phyloP scores from a whole-genome alignment of 257 asterid species.

The Thymus mandschuricus region DNA sequence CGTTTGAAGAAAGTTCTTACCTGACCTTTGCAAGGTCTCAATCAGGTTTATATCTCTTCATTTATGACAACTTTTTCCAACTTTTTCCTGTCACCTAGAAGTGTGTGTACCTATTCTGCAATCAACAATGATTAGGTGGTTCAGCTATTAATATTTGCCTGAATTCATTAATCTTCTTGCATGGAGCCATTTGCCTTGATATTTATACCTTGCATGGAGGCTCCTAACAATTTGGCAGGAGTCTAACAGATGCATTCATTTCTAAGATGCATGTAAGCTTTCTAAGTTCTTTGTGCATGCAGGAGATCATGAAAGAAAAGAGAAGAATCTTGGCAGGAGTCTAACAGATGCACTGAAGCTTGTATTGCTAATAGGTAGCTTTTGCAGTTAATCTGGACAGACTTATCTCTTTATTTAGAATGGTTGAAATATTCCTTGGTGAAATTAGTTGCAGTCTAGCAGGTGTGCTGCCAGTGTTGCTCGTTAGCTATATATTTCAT shows the following conservation, averaged over 20 bases:
- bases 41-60: constrained; percentile 79
- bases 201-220: not conserved
- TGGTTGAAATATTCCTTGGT: constrained; percentile 9
- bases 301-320: constrained; percentile 63
- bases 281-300: constrained; percentile 29
- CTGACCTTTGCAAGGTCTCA: constrained; percentile 96
- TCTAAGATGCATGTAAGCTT: constrained; percentile 12
- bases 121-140: not conserved
- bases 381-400: constrained; percentile 1
- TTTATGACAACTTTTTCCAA: constrained; percentile 9
- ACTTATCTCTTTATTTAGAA: constrained; percentile 4
- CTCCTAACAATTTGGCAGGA: not conserved
- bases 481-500: constrained; percentile 12
- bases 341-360: constrained; percentile 89
- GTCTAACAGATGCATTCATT: no score
- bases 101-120: constrained; percentile 22
- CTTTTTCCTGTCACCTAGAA: constrained; percentile 4
- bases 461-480: constrained; percentile 7
- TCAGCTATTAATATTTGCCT: not conserved
- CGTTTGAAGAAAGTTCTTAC: constrained; percentile 96
- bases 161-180: constrained; percentile 5
- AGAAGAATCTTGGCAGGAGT: constrained; percentile 60
- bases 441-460: constrained; percentile 7
- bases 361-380: constrained; percentile 83
- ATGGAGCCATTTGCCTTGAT: constrained; percentile 5